Conservation (phyloP, 208 protist genomes). For the Angomonas deanei region DNA sequence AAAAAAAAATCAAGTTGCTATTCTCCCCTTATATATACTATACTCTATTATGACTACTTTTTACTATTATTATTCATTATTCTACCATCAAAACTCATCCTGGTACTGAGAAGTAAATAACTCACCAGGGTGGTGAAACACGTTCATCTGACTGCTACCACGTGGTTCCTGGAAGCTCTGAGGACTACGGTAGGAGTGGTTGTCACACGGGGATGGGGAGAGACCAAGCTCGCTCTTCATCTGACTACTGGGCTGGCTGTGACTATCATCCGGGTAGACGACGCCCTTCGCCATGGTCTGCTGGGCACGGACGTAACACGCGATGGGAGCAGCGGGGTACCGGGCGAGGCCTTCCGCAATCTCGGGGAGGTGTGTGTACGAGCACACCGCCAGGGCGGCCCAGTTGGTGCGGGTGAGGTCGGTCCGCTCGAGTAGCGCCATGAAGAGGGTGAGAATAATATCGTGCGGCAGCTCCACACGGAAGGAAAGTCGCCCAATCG, state of each 20-base stretch:
- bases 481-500: slow-evolving; percentile 60
- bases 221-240: slow-evolving; percentile 38
- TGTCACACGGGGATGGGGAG: slow-evolving; percentile 31
- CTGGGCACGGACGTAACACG: slow-evolving; percentile 39
- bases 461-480: slow-evolving; percentile 27
- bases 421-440: slow-evolving; percentile 20
- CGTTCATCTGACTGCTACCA: background rate
- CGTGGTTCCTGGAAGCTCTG: background rate
- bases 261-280: background rate
- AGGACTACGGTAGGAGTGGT: slow-evolving; percentile 19
- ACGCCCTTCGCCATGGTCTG: slow-evolving; percentile 12
- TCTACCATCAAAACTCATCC: background rate
- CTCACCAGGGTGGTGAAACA: background rate
- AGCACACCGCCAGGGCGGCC: slow-evolving; percentile 46
- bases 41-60: background rate
- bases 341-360: slow-evolving; percentile 21
- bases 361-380: slow-evolving; percentile 22
- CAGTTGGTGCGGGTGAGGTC: slow-evolving; percentile 31
- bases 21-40: background rate
- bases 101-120: background rate
- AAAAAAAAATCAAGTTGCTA: background rate
- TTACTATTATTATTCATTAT: too few relatives aligned
- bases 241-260: slow-evolving; percentile 15
- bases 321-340: slow-evolving; percentile 23
- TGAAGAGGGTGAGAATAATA: slow-evolving; percentile 26